phyloP scores from a whole-genome alignment of 306 rosid species.

The Clitoria ternatea region DNA sequence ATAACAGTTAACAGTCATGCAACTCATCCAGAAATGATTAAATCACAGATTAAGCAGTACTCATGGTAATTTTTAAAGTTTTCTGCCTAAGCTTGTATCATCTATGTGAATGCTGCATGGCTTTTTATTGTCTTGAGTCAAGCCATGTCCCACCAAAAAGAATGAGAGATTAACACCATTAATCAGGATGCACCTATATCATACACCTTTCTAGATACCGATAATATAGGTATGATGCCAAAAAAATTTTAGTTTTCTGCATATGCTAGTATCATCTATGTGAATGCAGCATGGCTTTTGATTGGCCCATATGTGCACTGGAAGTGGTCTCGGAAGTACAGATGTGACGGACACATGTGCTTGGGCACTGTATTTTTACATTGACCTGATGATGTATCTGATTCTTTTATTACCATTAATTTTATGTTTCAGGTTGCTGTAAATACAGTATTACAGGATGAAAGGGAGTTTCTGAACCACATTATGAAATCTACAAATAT shows the following conservation, averaged over 20 bases:
- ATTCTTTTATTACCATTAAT: slow-evolving; percentile 18
- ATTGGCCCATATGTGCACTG: neutral
- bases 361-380: slow-evolving; percentile 7
- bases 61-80: neutral
- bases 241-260: too few relatives aligned
- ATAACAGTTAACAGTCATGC: neutral
- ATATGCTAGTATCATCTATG: too few relatives aligned
- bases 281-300: too few relatives aligned
- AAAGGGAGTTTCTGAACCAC: slow-evolving; percentile 75
- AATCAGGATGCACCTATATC: neutral
- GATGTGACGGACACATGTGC: neutral
- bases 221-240: neutral
- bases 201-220: neutral
- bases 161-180: neutral
- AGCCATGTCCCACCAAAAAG: neutral
- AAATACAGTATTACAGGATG: slow-evolving; percentile 72
- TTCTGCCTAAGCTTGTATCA: neutral
- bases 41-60: neutral
- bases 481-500: slow-evolving; percentile 81
- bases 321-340: neutral
- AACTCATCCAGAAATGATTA: neutral
- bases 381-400: slow-evolving; percentile 10
- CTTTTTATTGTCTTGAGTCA: neutral
- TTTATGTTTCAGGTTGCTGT: slow-evolving; percentile 69
- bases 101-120: neutral